These are phyloP conservation scores for Jamesozyma lodderae DNA, from an alignment of 805 yeast species.

Conservation along the genomic window DNA sequence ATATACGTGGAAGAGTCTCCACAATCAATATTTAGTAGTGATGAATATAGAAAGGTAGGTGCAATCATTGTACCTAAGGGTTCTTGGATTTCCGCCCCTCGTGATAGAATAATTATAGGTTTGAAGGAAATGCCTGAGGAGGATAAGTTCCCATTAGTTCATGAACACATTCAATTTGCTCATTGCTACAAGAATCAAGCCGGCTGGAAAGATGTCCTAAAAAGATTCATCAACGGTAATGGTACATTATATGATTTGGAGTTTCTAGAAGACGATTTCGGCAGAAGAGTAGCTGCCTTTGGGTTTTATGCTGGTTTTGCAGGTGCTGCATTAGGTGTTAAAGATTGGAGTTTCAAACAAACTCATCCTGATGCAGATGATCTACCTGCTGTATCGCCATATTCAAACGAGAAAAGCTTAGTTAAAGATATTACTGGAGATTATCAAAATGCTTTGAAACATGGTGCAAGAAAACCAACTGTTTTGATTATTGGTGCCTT, in stretches of 20 bases:
- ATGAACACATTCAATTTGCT: conserved; percentile 96
- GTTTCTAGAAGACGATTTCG: conserved; percentile 85
- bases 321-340: conserved; percentile 94
- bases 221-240: conserved; percentile 83
- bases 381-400: conserved; percentile 74
- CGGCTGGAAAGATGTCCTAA: conserved; percentile 90
- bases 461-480: conserved; percentile 60
- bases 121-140: conserved; percentile 92
- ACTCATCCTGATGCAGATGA: conserved; percentile 56
- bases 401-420: conserved; percentile 67
- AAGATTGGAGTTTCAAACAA: conserved; percentile 92
- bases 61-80: conserved; percentile 86
- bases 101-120: conserved; percentile 82
- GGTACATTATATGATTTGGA: conserved; percentile 91
- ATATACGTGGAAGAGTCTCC: conserved; percentile 81
- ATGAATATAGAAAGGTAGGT: conserved; percentile 74
- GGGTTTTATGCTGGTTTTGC: conserved; percentile 99
- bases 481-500: conserved; percentile 91
- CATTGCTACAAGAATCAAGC: conserved; percentile 97
- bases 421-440: conserved; percentile 60
- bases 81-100: conserved; percentile 89
- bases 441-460: conserved; percentile 48
- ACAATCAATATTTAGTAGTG: conserved; percentile 68
- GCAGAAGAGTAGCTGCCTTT: conserved; percentile 98
- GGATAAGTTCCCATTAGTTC: conserved; percentile 80